Evolutionary conservation across 2,329 filamentous ascomycete genomes (phyloP).

Genomic region (Polytolypa hystricis): DNA sequence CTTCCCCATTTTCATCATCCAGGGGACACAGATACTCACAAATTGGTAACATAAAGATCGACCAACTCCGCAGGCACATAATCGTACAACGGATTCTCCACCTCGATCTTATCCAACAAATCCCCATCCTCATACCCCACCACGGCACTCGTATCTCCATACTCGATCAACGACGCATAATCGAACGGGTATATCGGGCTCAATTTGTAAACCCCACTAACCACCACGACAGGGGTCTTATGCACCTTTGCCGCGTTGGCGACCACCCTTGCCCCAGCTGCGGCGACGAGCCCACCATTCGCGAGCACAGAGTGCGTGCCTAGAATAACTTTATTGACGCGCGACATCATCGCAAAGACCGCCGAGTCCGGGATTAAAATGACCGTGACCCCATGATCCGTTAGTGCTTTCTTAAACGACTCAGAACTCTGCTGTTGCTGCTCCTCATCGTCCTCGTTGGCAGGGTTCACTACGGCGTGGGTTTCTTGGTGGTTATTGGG

Average conservation of each 20-base stretch:
- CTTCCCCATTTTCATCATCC: background rate
- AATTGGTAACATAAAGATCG: slow-evolving; percentile 58
- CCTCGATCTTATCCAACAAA: slow-evolving; percentile 64
- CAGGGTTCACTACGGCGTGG: slow-evolving; percentile 49
- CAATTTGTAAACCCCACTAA: slow-evolving; percentile 87
- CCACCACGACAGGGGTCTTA: slow-evolving; percentile 72
- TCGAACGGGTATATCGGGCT: slow-evolving; percentile 82
- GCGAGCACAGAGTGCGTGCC: slow-evolving; percentile 78
- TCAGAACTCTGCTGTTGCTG: slow-evolving; percentile 33
- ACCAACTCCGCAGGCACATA: slow-evolving; percentile 66
- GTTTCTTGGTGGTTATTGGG: slow-evolving; percentile 57
- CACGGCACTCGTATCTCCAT: slow-evolving; percentile 67
- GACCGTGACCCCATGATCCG: slow-evolving; percentile 65
- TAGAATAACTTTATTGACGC: slow-evolving; percentile 89
- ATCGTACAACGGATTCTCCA: slow-evolving; percentile 71
- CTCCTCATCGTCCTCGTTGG: slow-evolving; percentile 38
- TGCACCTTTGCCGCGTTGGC: slow-evolving; percentile 75
- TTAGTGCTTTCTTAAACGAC: slow-evolving; percentile 65
- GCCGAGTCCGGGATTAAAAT: slow-evolving; percentile 76
- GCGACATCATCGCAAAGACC: slow-evolving; percentile 86
- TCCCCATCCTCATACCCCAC: slow-evolving; percentile 68
- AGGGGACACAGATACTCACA: slow-evolving; percentile 44
- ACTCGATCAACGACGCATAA: slow-evolving; percentile 71
- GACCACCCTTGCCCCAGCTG: slow-evolving; percentile 72
- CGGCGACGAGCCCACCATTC: slow-evolving; percentile 75